A percentile compares a stretch with the other conserved stretches of the same genome.
phyloP scores from a whole-genome alignment of 768 basidiomycete genomes.

The Suillus luteus region DNA sequence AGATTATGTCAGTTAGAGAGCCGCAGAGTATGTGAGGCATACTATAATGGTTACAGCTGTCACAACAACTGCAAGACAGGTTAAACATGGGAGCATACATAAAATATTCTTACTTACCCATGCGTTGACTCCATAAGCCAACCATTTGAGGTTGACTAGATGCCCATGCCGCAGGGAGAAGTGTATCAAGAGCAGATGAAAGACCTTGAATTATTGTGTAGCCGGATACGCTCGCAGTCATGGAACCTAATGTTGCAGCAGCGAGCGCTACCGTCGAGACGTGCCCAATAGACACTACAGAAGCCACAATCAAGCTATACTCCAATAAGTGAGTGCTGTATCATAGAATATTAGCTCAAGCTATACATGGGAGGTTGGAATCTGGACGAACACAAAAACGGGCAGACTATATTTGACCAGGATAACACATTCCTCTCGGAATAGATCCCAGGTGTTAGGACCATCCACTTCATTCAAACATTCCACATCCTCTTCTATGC shows the following conservation, averaged over 20 bases:
- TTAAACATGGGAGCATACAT: neutral
- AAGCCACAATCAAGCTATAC: constrained; percentile 81
- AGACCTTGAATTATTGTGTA: constrained; percentile 80
- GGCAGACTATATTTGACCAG: constrained; percentile 65
- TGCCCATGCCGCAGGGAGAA: constrained; percentile 95
- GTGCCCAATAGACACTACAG: constrained; percentile 88
- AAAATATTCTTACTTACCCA: constrained; percentile 53
- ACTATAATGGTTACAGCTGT: constrained; percentile 61
- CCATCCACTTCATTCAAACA: constrained; percentile 30
- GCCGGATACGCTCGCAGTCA: constrained; percentile 63
- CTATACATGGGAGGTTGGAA: neutral
- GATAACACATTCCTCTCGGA: constrained; percentile 58
- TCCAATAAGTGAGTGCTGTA: constrained; percentile 79
- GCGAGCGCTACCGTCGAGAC: constrained; percentile 89
- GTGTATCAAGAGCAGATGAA: constrained; percentile 84
- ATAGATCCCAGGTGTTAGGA: constrained; percentile 29
- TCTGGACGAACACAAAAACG: constrained; percentile 57
- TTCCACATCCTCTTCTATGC: constrained; percentile 51
- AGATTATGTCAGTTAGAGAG: neutral
- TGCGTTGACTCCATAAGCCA: constrained; percentile 89
- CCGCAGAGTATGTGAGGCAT: constrained; percentile 26
- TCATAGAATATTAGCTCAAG: neutral
- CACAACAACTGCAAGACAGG: constrained; percentile 53
- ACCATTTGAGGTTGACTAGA: constrained; percentile 81
- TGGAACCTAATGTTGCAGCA: constrained; percentile 71